phyloP scores from a whole-genome alignment of 164 flowering plant genomes.

The Brasenia schreberi region DNA sequence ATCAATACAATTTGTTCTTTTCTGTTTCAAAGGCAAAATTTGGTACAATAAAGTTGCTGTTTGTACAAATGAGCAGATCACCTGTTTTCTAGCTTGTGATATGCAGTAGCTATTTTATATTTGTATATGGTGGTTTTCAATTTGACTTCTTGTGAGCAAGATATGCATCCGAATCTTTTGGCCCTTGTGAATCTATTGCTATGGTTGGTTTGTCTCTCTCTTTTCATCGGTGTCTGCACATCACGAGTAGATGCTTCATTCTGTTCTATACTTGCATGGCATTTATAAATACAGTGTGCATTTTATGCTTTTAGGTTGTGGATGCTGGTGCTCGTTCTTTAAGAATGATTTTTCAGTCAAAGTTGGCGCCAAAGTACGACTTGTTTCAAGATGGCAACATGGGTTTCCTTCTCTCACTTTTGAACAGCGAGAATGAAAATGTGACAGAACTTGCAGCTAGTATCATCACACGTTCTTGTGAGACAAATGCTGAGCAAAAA shows the following conservation, averaged over 20 bases:
- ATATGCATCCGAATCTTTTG: background rate
- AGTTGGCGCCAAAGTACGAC: constrained; percentile 76
- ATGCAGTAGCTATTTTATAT: too few relatives aligned
- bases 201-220: background rate
- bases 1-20: too few relatives aligned
- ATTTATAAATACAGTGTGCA: too few relatives aligned
- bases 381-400: constrained; percentile 39
- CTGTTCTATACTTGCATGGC: too few relatives aligned
- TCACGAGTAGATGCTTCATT: too few relatives aligned
- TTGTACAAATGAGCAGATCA: too few relatives aligned
- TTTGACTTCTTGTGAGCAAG: background rate
- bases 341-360: constrained; percentile 82
- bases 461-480: constrained; percentile 78
- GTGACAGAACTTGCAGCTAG: constrained; percentile 81
- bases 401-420: constrained; percentile 53
- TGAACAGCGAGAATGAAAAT: constrained; percentile 72
- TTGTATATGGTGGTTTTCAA: background rate
- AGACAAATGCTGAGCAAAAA: constrained; percentile 57
- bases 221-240: background rate
- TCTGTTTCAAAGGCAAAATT: too few relatives aligned
- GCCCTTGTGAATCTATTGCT: background rate
- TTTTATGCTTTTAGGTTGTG: constrained; percentile 45
- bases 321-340: constrained; percentile 93
- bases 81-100: too few relatives aligned
- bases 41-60: too few relatives aligned